phyloP scores from a whole-genome alignment of 495 filamentous ascomycete species.

The Penicillium alfredii region DNA sequence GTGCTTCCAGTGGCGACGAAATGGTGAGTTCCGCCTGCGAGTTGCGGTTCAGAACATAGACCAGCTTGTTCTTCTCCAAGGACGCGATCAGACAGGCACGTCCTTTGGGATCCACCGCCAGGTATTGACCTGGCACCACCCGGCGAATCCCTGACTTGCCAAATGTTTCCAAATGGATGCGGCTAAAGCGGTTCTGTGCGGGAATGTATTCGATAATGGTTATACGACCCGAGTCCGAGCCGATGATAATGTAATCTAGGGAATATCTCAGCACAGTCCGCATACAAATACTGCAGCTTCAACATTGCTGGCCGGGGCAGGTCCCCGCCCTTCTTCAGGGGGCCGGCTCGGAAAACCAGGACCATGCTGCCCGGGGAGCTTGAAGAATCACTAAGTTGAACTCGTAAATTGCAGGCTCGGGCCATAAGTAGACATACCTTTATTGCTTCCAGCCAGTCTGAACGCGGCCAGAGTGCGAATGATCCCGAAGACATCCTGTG shows the following conservation, averaged over 20 bases:
- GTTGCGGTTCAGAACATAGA: conserved; percentile 96
- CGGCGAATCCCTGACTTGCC: conserved; percentile 95
- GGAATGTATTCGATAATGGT: conserved; percentile 89
- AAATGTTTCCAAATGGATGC: conserved; percentile 92
- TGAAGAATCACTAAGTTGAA: conserved; percentile 92
- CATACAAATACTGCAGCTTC: conserved; percentile 25
- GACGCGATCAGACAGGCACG: conserved; percentile 90
- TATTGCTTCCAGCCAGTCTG: conserved; percentile 84
- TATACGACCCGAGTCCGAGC: conserved; percentile 91
- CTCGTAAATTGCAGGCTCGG: conserved; percentile 45
- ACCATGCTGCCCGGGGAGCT: conserved; percentile 55
- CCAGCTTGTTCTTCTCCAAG: conserved; percentile 98
- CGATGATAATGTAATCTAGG: conserved; percentile 91
- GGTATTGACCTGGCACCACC: conserved; percentile 90
- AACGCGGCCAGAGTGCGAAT: conserved; percentile 83
- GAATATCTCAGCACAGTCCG: conserved; percentile 55
- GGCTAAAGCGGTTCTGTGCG: conserved; percentile 78
- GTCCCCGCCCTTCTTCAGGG: conserved; percentile 26
- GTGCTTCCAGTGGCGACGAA: conserved; percentile 94
- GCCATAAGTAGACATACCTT: conserved; percentile 67
- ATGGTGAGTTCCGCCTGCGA: conserved; percentile 91
- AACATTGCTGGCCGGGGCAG: conserved; percentile 41
- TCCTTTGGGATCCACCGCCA: conserved; percentile 91
- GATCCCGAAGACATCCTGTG: conserved; percentile 94
- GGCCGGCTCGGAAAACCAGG: conserved; percentile 30